Conservation (phyloP, 2,329 filamentous ascomycete genomes). For the Orbilia ellipsospora region DNA sequence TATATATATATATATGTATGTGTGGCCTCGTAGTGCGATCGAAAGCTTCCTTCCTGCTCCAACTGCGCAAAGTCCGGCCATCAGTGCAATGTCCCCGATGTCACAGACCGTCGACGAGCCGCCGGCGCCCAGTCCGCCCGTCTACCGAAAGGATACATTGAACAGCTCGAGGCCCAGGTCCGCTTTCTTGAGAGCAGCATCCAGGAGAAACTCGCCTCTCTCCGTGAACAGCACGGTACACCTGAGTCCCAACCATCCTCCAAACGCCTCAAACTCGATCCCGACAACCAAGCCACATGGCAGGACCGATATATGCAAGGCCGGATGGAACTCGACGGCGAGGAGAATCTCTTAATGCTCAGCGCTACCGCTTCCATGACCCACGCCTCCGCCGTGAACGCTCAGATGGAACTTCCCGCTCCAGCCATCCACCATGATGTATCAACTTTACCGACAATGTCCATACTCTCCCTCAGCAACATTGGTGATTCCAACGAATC, state of each 20-base stretch:
- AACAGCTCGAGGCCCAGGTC: constrained; percentile 54
- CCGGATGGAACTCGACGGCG: constrained; percentile 52
- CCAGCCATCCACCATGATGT: constrained; percentile 52
- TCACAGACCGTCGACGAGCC: constrained; percentile 51
- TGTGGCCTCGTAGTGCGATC: constrained; percentile 38
- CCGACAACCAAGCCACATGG: constrained; percentile 41
- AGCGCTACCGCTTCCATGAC: constrained; percentile 52
- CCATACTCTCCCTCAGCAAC: constrained; percentile 54
- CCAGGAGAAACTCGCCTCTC: constrained; percentile 51
- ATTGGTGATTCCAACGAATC: constrained; percentile 55
- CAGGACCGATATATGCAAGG: constrained; percentile 53
- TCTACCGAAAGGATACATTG: constrained; percentile 53
- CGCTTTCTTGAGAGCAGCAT: constrained; percentile 54
- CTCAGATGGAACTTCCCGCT: constrained; percentile 51
- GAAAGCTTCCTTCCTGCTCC: constrained; percentile 53
- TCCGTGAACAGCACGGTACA: constrained; percentile 49
- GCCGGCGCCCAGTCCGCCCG: constrained; percentile 51
- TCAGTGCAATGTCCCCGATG: constrained; percentile 54
- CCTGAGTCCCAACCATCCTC: constrained; percentile 44
- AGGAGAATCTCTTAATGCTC: constrained; percentile 52
- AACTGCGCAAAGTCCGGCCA: constrained; percentile 55
- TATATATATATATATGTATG: background rate
- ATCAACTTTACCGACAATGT: constrained; percentile 54
- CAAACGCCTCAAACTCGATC: constrained; percentile 47
- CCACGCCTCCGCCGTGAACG: constrained; percentile 46